Conservation (phyloP, 176 grass and related monocot species). For the Canna indica region DNA sequence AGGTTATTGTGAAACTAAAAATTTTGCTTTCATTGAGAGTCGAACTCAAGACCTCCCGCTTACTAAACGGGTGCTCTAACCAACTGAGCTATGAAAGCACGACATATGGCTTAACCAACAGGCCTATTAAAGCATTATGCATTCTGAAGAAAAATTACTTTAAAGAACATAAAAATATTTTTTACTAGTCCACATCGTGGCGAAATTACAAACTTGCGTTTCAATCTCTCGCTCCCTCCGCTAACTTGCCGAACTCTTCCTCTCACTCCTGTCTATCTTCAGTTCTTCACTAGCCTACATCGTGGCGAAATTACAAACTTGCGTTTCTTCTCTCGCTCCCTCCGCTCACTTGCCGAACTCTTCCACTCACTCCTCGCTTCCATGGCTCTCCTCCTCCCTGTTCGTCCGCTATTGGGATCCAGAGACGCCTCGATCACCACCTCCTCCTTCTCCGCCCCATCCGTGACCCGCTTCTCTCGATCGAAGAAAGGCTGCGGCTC, state of each 20-base stretch:
- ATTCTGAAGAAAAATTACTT: too few species aligned
- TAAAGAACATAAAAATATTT: too few species aligned
- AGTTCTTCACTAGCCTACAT: too few species aligned
- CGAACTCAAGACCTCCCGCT: conserved; percentile 20
- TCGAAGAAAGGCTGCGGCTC: background rate
- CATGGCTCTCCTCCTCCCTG: conserved; percentile 32
- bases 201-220: too few species aligned
- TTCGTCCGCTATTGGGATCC: background rate
- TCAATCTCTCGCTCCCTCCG: too few species aligned
- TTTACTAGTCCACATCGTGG: too few species aligned
- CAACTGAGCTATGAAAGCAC: conserved; percentile 72
- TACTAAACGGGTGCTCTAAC: conserved; percentile 63
- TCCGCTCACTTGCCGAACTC: background rate
- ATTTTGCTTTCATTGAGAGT: conserved; percentile 15
- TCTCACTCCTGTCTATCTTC: too few species aligned
- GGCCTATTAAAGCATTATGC: too few species aligned
- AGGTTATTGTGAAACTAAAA: too few species aligned
- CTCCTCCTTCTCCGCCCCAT: background rate
- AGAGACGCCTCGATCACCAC: background rate
- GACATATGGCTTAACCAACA: too few species aligned
- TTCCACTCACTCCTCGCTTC: background rate
- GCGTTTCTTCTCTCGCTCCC: background rate
- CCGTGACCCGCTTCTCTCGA: background rate
- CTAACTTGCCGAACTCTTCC: too few species aligned
- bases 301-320: background rate